Evolutionary conservation across 2,329 filamentous ascomycete species (phyloP).

Genomic region (Polytolypa hystricis): DNA sequence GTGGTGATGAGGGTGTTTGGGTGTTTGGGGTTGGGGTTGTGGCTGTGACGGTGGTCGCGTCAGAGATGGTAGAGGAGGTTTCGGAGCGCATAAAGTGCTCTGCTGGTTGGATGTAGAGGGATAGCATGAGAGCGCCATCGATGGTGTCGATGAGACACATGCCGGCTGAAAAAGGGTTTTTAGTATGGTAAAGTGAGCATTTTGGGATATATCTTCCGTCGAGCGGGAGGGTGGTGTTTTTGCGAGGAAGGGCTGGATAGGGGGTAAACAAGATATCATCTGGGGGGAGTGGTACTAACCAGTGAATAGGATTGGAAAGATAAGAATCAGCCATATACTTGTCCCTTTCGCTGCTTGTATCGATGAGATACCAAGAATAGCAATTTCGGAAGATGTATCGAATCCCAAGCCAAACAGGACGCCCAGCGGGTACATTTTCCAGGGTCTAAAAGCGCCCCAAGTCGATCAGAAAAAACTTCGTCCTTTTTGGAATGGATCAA

Average conservation of each 20-base stretch:
- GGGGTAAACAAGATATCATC: too few species aligned
- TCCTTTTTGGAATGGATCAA: too few species aligned
- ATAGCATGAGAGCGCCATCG: constrained; percentile 92
- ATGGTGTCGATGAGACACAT: constrained; percentile 94
- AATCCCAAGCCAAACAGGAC: constrained; percentile 87
- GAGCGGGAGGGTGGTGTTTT: too few species aligned
- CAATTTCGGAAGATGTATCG: constrained; percentile 90
- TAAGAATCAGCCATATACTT: constrained; percentile 83
- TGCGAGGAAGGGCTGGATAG: too few species aligned
- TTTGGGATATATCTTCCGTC: too few species aligned
- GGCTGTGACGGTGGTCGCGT: constrained; percentile 9
- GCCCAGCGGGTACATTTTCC: constrained; percentile 94
- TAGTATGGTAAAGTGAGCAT: background rate
- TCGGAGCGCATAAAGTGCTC: constrained; percentile 28
- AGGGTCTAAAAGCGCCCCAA: constrained; percentile 41
- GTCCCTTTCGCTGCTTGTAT: constrained; percentile 79
- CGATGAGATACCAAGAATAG: constrained; percentile 77
- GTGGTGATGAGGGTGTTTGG: constrained; percentile 5
- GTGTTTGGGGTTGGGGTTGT: constrained; percentile 15
- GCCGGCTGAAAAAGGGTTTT: constrained; percentile 45
- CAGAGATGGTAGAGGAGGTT: constrained; percentile 11
- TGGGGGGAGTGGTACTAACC: constrained; percentile 37
- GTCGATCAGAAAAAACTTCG: background rate
- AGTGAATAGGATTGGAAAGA: constrained; percentile 85
- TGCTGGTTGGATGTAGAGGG: constrained; percentile 60